A percentile compares a stretch with the other conserved stretches of the same genome.
Evolutionary conservation across 2,329 filamentous ascomycete genomes (phyloP).

Genomic region (Escovopsis sp.): DNA sequence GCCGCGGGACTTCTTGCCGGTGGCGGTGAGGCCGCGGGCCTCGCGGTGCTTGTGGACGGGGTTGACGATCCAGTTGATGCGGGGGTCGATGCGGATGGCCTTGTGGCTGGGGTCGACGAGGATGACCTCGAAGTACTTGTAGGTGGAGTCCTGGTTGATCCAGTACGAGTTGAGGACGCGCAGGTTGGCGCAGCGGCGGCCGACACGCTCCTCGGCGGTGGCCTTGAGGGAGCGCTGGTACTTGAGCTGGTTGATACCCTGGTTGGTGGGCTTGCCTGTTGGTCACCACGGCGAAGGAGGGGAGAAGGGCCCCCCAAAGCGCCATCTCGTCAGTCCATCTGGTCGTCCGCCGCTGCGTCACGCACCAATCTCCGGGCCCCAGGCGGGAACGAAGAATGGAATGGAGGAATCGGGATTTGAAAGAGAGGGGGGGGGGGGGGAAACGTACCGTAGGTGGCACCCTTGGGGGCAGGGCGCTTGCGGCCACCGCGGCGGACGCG

Average conservation of each 20-base stretch:
- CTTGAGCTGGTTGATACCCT: slow-evolving; percentile 99
- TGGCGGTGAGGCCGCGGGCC: slow-evolving; percentile 89
- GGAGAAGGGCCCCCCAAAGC: too few species aligned
- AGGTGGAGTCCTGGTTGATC: slow-evolving; percentile 99
- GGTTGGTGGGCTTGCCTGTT: slow-evolving; percentile 99
- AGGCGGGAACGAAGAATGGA: too few species aligned
- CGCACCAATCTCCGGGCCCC: too few species aligned
- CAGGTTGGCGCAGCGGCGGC: slow-evolving; percentile 96
- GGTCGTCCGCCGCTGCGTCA: too few species aligned
- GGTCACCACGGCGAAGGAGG: slow-evolving; percentile 3
- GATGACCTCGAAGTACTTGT: slow-evolving; percentile 99
- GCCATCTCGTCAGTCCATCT: neutral
- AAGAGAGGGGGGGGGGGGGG: neutral
- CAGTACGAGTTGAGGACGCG: slow-evolving; percentile 99
- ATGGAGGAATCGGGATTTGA: too few species aligned
- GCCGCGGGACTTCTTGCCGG: slow-evolving; percentile 98
- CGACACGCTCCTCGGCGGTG: slow-evolving; percentile 99
- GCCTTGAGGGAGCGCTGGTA: slow-evolving; percentile 98
- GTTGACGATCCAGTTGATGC: slow-evolving; percentile 99
- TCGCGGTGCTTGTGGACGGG: slow-evolving; percentile 99
- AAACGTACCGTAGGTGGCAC: slow-evolving; percentile 89
- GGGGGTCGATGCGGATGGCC: slow-evolving; percentile 95
- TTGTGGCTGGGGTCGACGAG: slow-evolving; percentile 99
- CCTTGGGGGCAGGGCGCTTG: slow-evolving; percentile 93
- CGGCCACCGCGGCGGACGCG: slow-evolving; percentile 97